phyloP scores from a whole-genome alignment of 169 alveolate species.

The Plasmodium malariae region DNA sequence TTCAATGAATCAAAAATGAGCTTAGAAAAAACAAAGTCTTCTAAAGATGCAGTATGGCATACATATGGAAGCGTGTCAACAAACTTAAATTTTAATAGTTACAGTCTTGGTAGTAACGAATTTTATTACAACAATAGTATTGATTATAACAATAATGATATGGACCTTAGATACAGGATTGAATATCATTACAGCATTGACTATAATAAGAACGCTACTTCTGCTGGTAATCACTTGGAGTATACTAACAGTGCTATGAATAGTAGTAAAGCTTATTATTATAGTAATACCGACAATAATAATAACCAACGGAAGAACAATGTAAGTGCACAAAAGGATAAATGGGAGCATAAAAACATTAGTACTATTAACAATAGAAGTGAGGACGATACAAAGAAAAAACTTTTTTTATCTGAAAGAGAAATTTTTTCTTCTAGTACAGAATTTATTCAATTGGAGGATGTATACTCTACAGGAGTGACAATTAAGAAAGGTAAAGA shows the following conservation, averaged over 20 bases:
- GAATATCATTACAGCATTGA: too few species aligned
- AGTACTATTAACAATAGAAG: too few species aligned
- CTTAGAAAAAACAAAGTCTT: background rate
- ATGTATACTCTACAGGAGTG: background rate
- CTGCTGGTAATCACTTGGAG: too few species aligned
- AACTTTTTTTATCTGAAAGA: too few species aligned
- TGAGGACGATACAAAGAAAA: background rate
- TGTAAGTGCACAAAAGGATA: background rate
- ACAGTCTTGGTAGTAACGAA: background rate
- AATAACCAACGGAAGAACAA: too few species aligned
- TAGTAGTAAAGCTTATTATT: too few species aligned
- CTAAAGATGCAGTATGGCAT: constrained; percentile 2
- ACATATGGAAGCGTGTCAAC: constrained; percentile 17
- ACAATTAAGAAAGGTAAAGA: background rate
- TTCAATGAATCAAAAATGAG: background rate
- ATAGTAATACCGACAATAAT: too few species aligned
- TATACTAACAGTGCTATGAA: too few species aligned
- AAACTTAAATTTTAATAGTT: background rate
- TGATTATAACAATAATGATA: background rate
- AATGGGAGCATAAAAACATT: background rate
- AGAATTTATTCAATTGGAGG: background rate
- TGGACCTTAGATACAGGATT: too few species aligned
- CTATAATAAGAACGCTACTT: too few species aligned
- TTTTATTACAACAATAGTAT: background rate
- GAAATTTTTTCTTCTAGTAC: background rate